Evolutionary conservation across 169 alveolate genomes (phyloP), one percentile per base, ranked within the genome.

Genomic region (Cryptosporidium tyzzeri): DNA sequence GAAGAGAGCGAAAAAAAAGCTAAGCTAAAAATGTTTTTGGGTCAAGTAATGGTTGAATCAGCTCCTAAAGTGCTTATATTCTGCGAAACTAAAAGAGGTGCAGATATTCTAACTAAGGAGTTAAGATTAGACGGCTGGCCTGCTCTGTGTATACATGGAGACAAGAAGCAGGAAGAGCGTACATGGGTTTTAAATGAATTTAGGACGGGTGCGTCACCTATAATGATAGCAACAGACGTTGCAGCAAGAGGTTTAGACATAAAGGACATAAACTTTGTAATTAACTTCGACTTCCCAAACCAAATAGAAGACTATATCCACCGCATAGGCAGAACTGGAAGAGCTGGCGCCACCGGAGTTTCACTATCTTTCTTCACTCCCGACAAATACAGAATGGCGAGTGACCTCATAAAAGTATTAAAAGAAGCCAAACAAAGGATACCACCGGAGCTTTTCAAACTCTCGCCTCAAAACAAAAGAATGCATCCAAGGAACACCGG

Each of bases 211-310:
- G 93, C 96, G 58, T 93, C 95, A 53, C 98, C 98, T 58, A 97
- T 98, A 73, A 93, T 98, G 95, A 97, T 98, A 53, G 99, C 99
- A n/a, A 98, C 99, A 0, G 99, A 99, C 92, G 99, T 99, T 5
- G 99, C 99, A 16, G 95, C 99, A 44, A 95, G 99, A 75, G 99
- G 99, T 29, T 92, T 98, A 68, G 99, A 99, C 92, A 98, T 99
- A 59, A 98, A 98, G 71, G 99, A 97, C 75, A 97, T 97, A 74
- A 96, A 95, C 85, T 96, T 92, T 86, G 99, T 99, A 16, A 95
- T 99, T 41, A 99, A 99, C 95, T 98, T 96, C 93, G 99, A 99
- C 89, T 96, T 99, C 95, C 99, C 99, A 14, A 95, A 94, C 85
- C 97, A 97, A 62, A 96, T 97, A 23, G 99, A 98, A 94, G 99